Evolutionary conservation across 495 filamentous ascomycete genomes (phyloP), one percentile per base, ranked within the genome.

Genomic region (Massariosphaeria phaeospora): DNA sequence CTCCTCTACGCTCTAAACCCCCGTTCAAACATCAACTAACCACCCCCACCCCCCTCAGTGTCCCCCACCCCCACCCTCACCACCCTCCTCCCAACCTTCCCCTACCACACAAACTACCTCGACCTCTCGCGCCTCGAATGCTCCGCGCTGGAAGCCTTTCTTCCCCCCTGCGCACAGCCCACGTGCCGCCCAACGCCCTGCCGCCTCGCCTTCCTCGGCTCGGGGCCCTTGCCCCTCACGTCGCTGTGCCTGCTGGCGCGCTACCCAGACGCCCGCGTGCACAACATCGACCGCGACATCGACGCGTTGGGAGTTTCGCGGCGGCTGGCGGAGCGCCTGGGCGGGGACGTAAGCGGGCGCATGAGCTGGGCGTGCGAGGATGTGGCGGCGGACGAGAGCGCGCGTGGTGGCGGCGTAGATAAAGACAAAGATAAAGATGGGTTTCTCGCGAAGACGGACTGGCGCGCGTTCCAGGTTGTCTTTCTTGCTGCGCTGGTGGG

Each of bases 401-500:
- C 7, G 23, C 9, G 2, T 35, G 15, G 51, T 38, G 9, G 27
- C 52, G 13, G 29, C 31, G 8, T 49, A 65, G n/a, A n/a, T n/a
- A n/a, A n/a, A n/a, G n/a, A n/a, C n/a, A n/a, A n/a, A n/a, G n/a
- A n/a, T n/a, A n/a, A n/a, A n/a, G n/a, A n/a, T n/a, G n/a, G n/a
- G n/a, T n/a, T n/a, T n/a, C n/a, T n/a, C n/a, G 27, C 42, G 21
- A 11, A 27, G 21, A 18, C 8, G 12, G 33, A 48, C 31, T 58
- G 74, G 52, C 41, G 44, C 0, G 29, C 35, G 0, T 72, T 68
- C 34, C 68, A 76, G 43, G 69, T 76, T 2, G 72, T 78, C 0
- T 75, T 65, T 52, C 50, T 78, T 5, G 75, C 75, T 4, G 73
- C 73, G 12, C 59, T 78, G 0, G 75, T 78, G 2, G 74, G 74